Evolutionary conservation across 768 basidiomycete species (phyloP).

Genomic region (Heimioporus sp.): DNA sequence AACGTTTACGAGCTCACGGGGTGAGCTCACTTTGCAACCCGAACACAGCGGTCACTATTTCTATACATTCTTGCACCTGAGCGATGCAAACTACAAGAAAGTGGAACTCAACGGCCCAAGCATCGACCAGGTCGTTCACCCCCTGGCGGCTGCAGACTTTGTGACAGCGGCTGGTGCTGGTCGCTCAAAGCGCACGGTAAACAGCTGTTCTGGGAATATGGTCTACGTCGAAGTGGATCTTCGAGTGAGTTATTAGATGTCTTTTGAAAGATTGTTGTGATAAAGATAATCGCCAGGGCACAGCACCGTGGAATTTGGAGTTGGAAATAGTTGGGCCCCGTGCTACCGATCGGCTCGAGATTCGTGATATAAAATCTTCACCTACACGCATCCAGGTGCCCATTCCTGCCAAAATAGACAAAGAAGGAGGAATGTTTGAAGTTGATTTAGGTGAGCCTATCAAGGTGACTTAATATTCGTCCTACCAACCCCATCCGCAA

Average conservation of each 20-base stretch:
- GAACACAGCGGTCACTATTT: conserved; percentile 87
- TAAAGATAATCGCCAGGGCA: conserved; percentile 53
- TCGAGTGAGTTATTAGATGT: conserved; percentile 45
- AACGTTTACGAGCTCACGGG: conserved; percentile 66
- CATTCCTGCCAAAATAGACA: conserved; percentile 64
- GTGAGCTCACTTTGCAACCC: conserved; percentile 82
- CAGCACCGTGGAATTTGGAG: conserved; percentile 86
- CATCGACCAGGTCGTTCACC: conserved; percentile 88
- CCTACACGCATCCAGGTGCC: conserved; percentile 59
- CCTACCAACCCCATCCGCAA: conserved; percentile 25
- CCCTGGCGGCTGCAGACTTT: conserved; percentile 79
- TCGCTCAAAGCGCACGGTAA: conserved; percentile 55
- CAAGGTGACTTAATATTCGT: neutral
- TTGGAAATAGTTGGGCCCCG: conserved; percentile 77
- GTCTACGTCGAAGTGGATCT: conserved; percentile 82
- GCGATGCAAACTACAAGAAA: conserved; percentile 81
- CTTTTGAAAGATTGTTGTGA: neutral
- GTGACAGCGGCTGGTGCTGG: conserved; percentile 37
- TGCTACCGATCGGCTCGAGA: conserved; percentile 54
- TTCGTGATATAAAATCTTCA: conserved; percentile 53
- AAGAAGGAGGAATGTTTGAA: conserved; percentile 73
- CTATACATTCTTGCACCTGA: conserved; percentile 76
- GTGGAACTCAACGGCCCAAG: conserved; percentile 71
- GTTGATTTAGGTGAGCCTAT: conserved; percentile 63
- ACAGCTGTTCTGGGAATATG: conserved; percentile 74